phyloP scores from a whole-genome alignment of 148 eudicot species.

The Fagopyrum esculentum region DNA sequence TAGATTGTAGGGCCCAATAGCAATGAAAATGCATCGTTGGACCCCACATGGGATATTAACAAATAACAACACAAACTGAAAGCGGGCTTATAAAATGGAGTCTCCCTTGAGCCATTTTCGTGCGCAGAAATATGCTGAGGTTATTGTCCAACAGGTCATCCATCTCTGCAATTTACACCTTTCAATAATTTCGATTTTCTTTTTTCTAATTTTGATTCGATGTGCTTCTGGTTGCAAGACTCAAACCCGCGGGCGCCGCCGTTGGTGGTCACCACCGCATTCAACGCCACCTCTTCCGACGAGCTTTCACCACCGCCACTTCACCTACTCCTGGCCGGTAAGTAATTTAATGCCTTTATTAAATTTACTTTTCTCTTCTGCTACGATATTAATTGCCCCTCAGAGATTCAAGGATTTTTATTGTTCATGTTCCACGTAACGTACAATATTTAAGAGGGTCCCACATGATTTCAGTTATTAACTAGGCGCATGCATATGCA shows the following conservation, averaged over 20 bases:
- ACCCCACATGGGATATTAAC: no score
- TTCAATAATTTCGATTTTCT: not conserved
- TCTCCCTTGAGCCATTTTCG: not conserved
- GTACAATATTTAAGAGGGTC: not conserved
- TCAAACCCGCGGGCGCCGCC: not conserved
- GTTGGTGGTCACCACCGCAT: not conserved
- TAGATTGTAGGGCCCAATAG: no score
- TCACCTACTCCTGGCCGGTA: not conserved
- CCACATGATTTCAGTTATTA: not conserved
- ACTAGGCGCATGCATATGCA: not conserved
- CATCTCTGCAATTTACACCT: not conserved
- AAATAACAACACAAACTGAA: not conserved
- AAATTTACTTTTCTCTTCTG: not conserved
- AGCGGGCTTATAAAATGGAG: constrained; percentile 1
- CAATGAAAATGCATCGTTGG: no score
- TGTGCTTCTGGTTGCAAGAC: no score
- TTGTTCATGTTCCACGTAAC: no score
- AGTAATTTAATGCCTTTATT: not conserved
- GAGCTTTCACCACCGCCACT: not conserved
- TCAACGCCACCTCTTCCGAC: not conserved
- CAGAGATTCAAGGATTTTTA: not conserved
- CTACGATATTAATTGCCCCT: not conserved
- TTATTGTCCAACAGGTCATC: not conserved
- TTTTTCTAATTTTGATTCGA: not conserved
- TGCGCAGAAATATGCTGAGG: not conserved